A percentile compares a stretch with the other conserved stretches of the same genome.
Evolutionary conservation across 225 moss, liverwort and hornwort genomes (phyloP).

Genomic region (Sphagnum tenellum): DNA sequence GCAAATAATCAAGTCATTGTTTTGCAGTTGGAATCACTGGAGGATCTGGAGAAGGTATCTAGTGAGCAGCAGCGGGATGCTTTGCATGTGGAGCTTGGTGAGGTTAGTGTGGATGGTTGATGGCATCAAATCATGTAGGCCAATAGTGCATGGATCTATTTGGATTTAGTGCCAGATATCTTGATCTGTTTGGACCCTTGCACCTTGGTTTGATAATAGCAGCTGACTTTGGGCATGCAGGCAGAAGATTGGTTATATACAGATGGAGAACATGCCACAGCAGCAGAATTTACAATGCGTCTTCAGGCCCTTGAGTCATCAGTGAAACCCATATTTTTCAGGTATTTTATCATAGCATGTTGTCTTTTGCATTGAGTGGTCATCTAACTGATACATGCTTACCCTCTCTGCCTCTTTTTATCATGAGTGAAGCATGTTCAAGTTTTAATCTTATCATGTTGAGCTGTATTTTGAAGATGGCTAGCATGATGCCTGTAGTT

Average conservation of each 20-base stretch:
- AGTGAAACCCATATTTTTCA: slow-evolving; percentile 63
- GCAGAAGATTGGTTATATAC: slow-evolving; percentile 98
- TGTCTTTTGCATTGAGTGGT: no score
- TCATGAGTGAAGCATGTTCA: no score
- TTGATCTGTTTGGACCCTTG: neutral
- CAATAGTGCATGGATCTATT: neutral
- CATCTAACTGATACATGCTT: no score
- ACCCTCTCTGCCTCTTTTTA: no score
- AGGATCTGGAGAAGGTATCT: slow-evolving; percentile 54
- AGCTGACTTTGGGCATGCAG: slow-evolving; percentile 15
- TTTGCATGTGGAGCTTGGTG: slow-evolving; percentile 63
- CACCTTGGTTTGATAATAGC: neutral
- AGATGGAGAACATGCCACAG: slow-evolving; percentile 80
- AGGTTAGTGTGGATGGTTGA: slow-evolving; percentile 36
- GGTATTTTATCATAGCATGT: slow-evolving; percentile 26
- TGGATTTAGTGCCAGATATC: no score
- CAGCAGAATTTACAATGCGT: slow-evolving; percentile 63
- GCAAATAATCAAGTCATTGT: neutral
- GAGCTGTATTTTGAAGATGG: no score
- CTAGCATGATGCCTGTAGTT: neutral
- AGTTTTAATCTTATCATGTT: no score
- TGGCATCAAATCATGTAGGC: neutral
- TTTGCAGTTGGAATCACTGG: slow-evolving; percentile 56
- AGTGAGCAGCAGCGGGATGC: slow-evolving; percentile 77
- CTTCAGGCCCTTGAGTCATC: slow-evolving; percentile 44